Conservation (phyloP, 768 basidiomycete species). For the Podaxis sp. region DNA sequence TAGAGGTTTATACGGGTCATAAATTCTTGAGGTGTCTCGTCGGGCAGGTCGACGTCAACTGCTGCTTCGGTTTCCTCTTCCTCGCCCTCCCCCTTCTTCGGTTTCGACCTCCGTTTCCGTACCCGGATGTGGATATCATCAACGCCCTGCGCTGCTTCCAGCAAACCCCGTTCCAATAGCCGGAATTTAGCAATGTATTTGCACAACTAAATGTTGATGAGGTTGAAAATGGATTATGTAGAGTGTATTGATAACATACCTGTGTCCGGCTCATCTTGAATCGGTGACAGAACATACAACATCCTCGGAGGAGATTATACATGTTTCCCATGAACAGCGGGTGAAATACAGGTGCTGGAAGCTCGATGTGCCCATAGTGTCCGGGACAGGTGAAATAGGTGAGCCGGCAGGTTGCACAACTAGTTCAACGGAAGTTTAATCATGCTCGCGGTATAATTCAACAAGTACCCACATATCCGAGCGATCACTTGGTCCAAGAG, state of each 20-base stretch:
- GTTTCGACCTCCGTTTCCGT: constrained; percentile 29
- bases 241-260: constrained; percentile 38
- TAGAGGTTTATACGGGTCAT: constrained; percentile 64
- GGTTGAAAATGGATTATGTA: constrained; percentile 7
- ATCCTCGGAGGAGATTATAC: constrained; percentile 82
- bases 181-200: constrained; percentile 87
- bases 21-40: constrained; percentile 64
- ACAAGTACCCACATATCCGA: constrained; percentile 79
- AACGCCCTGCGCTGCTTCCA: constrained; percentile 76
- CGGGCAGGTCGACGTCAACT: constrained; percentile 43
- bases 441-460: constrained; percentile 1
- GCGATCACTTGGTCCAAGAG: constrained; percentile 85
- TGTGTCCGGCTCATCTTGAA: constrained; percentile 80
- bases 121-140: constrained; percentile 61
- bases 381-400: constrained; percentile 96
- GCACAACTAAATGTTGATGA: constrained; percentile 49
- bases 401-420: constrained; percentile 91
- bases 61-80: constrained; percentile 37
- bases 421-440: constrained; percentile 31
- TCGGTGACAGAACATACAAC: constrained; percentile 92
- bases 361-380: constrained; percentile 97
- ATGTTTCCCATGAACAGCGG: constrained; percentile 93
- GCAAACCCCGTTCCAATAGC: constrained; percentile 84
- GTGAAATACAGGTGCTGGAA: constrained; percentile 94
- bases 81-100: constrained; percentile 38